Base-by-base conservation (phyloP, 176 grass and related monocot species). In the Musa itinerans region DNA sequence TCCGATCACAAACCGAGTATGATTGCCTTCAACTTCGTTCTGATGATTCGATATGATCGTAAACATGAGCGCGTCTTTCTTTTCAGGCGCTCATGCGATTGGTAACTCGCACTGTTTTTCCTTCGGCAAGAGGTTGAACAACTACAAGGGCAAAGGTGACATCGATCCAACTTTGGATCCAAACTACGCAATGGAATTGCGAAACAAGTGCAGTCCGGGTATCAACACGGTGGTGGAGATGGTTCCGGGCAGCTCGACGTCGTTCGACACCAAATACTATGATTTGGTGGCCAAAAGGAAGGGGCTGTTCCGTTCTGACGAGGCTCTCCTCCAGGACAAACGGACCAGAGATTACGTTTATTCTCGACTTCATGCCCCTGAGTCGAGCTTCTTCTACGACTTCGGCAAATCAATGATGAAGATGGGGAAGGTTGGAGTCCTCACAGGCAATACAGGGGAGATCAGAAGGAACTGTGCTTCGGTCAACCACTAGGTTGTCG, bases 71-170 rank as follows among this genome's bases (percentile, higher is more conserved):
- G 2, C 2, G n/a, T 65, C 10, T 65, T 65, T 15, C 9, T 65
- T 12, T 22, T 81, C 81, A 95, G 92, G 83, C 50, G 84, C 73
- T 6, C 92, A 96, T 65, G 21, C 88, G 20, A 86, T 89, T 9
- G 92, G 92, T 0, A 91, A 83, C 49, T 83, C 92, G 0, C 92
- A 96, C 52, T 96, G 92, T 22, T 85, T 86, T 16, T 96, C 89
- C 14, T 76, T 96, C 26, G 82, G 77, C 0, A 91, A 79, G 69
- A 73, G 88, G 54, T 50, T 96, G 62, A 83, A 79, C 66, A 88
- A 91, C 61, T 96, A 80, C 84, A 91, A 81, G 11, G 74, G 63
- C 51, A 53, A 75, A 10, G 25, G 57, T 6, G 71, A 79, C 70
- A 77, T 54, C 27, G 92, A 96, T 74, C 88, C 92, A 3, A 87